Conservation (phyloP, 495 filamentous ascomycete genomes). For the Penicillium soppii region DNA sequence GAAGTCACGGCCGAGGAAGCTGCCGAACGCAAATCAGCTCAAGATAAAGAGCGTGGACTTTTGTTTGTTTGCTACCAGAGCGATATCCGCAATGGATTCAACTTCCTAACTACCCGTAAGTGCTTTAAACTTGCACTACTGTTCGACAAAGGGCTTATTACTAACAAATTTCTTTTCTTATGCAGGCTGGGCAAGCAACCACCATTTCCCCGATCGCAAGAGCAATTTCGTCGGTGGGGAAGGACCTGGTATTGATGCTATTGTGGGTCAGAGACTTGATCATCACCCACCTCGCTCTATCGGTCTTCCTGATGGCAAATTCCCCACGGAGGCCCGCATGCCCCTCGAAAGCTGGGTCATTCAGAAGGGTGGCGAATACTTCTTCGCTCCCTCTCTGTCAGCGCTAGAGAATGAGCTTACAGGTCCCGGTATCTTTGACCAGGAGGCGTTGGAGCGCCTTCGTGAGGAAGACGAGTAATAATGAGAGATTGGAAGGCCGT, state of each 20-base stretch:
- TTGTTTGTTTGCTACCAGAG: conserved; percentile 26
- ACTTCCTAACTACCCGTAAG: conserved; percentile 24
- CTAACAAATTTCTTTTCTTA: background rate
- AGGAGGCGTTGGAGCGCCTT: background rate
- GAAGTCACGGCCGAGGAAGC: conserved; percentile 10
- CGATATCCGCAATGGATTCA: conserved; percentile 24
- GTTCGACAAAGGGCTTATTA: background rate
- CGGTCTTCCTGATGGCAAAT: conserved; percentile 11
- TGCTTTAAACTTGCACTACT: background rate
- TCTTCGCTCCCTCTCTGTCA: conserved; percentile 21
- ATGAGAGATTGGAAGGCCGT: background rate
- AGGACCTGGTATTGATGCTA: conserved; percentile 21
- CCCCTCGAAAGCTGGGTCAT: conserved; percentile 15
- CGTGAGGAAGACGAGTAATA: background rate
- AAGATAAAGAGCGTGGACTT: conserved; percentile 14
- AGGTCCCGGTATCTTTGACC: conserved; percentile 1
- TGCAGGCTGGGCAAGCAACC: conserved; percentile 25
- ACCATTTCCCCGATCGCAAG: conserved; percentile 16
- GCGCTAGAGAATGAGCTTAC: background rate
- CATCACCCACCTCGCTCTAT: conserved; percentile 17
- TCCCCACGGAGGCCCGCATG: conserved; percentile 2
- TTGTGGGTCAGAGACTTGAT: conserved; percentile 18
- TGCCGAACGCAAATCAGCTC: background rate
- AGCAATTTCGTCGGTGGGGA: background rate
- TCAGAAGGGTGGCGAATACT: conserved; percentile 23